Conservation (phyloP, 2,329 filamentous ascomycete genomes). For the Alternaria dauci region DNA sequence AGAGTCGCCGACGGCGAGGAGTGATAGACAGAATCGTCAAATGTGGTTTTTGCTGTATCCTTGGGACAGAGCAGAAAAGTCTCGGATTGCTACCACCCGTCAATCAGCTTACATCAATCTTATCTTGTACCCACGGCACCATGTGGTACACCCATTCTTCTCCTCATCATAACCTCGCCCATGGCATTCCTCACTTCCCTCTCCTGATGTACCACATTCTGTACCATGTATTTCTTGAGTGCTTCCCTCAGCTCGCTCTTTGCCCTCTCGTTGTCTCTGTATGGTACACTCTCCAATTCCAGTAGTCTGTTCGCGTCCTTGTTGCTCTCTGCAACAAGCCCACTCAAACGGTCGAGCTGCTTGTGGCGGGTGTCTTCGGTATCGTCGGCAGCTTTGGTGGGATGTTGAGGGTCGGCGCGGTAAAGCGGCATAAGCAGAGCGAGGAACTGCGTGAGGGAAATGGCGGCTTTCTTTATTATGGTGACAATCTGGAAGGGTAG, state of each 20-base stretch:
- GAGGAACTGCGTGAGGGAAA: constrained; percentile 66
- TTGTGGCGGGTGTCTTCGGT: constrained; percentile 57
- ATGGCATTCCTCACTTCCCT: constrained; percentile 84
- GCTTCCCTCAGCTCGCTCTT: constrained; percentile 69
- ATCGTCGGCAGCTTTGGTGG: constrained; percentile 33
- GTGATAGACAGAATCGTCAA: neutral
- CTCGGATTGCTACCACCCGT: neutral
- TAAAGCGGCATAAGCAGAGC: constrained; percentile 48
- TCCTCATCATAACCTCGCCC: constrained; percentile 69
- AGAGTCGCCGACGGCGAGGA: neutral
- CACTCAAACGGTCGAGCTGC: constrained; percentile 73
- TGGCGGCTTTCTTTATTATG: constrained; percentile 75
- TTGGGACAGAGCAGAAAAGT: neutral
- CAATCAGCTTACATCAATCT: neutral
- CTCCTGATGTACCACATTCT: constrained; percentile 77
- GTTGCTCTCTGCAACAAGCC: constrained; percentile 67
- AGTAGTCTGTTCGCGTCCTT: constrained; percentile 74
- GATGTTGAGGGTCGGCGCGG: constrained; percentile 38
- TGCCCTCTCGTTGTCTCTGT: constrained; percentile 73
- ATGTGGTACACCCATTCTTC: constrained; percentile 68
- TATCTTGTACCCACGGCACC: constrained; percentile 57
- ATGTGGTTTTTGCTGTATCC: neutral
- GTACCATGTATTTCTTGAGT: constrained; percentile 85
- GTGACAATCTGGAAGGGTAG: constrained; percentile 86
- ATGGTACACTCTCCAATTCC: constrained; percentile 82